Conservation (phyloP, 257 asterid genomes). For the Nicotiana paniculata region DNA sequence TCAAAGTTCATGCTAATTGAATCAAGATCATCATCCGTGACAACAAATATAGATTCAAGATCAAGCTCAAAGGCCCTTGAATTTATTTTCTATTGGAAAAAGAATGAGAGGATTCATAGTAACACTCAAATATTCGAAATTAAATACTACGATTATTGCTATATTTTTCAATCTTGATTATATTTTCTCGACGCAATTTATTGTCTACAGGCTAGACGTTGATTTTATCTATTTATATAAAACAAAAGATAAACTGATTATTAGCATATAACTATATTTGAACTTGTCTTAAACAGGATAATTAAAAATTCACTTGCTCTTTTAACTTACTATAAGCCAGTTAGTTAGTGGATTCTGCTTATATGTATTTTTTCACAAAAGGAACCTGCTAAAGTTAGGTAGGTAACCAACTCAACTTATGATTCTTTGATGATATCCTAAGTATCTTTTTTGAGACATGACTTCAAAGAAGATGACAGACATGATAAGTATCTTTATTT, state of each 20-base stretch:
- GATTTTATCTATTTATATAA: not conserved
- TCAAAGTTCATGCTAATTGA: too few species aligned
- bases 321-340: not conserved
- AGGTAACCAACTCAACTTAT: too few species aligned
- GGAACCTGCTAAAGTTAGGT: not conserved
- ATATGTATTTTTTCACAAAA: not conserved
- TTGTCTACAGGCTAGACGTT: not conserved
- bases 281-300: not conserved
- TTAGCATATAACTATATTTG: not conserved
- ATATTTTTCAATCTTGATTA: too few species aligned
- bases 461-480: not conserved
- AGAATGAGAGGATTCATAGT: too few species aligned
- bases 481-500: too few species aligned
- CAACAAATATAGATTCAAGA: too few species aligned
- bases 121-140: too few species aligned
- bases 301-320: not conserved
- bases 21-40: too few species aligned
- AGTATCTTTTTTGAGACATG: not conserved
- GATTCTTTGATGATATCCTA: not conserved
- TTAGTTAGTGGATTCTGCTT: not conserved
- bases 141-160: too few species aligned
- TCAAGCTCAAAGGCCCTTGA: too few species aligned
- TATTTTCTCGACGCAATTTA: too few species aligned
- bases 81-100: too few species aligned
- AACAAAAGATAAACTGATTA: not conserved